Base-by-base conservation (phyloP, 1,284 basidiomycete genomes). In the Testicularia cyperi region DNA sequence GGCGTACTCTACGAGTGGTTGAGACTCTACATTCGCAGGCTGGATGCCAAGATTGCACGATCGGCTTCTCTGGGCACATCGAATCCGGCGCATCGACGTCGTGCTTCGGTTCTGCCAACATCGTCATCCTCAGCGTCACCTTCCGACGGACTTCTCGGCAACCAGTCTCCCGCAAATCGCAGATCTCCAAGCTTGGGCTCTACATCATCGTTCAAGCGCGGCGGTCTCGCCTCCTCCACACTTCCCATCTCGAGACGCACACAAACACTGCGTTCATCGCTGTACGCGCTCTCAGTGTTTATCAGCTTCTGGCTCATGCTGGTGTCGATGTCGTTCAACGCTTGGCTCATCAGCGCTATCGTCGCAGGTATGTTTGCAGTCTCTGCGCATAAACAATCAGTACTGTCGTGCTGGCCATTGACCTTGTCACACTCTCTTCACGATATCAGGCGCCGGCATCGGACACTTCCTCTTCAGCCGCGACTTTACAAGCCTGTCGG, bases 321-420 rank as follows among this genome's bases (percentile, higher is more conserved):
- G 19, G 46, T 70, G 1, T 53, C 54, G 15, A 72, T 72, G 70
- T 66, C 68, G 2, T 72, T 70, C 45, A 72, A 72, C 37, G 56
- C 51, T 0, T 71, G 36, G 23, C 27, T 71, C 9, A 58, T 68
- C 12, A 45, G 21, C 5, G 64, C 57, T 2, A 66, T 71, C 28
- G 57, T 71, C 5, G 15, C 38, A 5, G 68, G 68, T 64, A 52
- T 47, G 57, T 41, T 1, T 23, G 3, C 7, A n/a, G n/a, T n/a
- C n/a, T n/a, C n/a, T n/a, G n/a, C n/a, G n/a, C n/a, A n/a, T n/a
- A n/a, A n/a, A n/a, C n/a, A n/a, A n/a, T n/a, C n/a, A n/a, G n/a
- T n/a, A n/a, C n/a, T n/a, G n/a, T n/a, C n/a, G n/a, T n/a, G n/a
- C n/a, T n/a, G n/a, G n/a, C n/a, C n/a, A n/a, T n/a, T n/a, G n/a